phyloP scores from a whole-genome alignment of 75 land plant genomes.

The Cryptomeria japonica region DNA sequence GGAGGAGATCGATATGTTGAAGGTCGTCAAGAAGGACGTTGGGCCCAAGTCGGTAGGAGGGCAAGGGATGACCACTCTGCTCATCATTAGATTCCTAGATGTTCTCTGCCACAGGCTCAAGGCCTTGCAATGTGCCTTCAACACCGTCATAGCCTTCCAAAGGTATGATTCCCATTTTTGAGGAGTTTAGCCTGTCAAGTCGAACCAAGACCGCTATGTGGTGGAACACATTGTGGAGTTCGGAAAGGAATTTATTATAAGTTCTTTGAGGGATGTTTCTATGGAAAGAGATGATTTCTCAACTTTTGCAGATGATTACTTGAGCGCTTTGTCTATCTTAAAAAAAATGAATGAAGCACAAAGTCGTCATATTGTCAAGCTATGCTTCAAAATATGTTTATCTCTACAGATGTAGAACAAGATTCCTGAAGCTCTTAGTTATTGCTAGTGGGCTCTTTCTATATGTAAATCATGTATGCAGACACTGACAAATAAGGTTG shows the following conservation, averaged over 20 bases:
- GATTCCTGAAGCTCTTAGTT: slow-evolving; percentile 72
- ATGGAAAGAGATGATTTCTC: slow-evolving; percentile 97
- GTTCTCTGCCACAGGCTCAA: too few species aligned
- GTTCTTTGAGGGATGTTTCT: slow-evolving; percentile 85
- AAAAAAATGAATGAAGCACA: slow-evolving; percentile 80
- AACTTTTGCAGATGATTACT: slow-evolving; percentile 79
- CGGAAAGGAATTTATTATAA: slow-evolving; percentile 28
- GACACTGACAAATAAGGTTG: slow-evolving; percentile 61
- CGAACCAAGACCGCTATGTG: too few species aligned
- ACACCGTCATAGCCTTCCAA: too few species aligned
- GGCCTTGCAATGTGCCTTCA: too few species aligned
- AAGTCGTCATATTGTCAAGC: slow-evolving; percentile 65
- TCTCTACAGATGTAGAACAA: slow-evolving; percentile 73
- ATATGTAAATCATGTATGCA: slow-evolving; percentile 74
- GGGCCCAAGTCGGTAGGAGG: too few species aligned
- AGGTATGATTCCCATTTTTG: too few species aligned
- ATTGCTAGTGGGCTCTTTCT: slow-evolving; percentile 76
- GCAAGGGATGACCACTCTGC: too few species aligned
- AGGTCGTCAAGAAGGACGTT: too few species aligned
- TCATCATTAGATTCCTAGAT: too few species aligned
- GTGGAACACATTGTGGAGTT: too few species aligned
- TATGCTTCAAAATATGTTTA: slow-evolving; percentile 85
- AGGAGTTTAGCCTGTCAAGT: too few species aligned
- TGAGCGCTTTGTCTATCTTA: slow-evolving; percentile 71
- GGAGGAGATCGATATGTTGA: too few species aligned